Evolutionary conservation across 1,139 yeast genomes (phyloP), one percentile per base, ranked within the genome.

Genomic region (Saccharomyces hybrid): DNA sequence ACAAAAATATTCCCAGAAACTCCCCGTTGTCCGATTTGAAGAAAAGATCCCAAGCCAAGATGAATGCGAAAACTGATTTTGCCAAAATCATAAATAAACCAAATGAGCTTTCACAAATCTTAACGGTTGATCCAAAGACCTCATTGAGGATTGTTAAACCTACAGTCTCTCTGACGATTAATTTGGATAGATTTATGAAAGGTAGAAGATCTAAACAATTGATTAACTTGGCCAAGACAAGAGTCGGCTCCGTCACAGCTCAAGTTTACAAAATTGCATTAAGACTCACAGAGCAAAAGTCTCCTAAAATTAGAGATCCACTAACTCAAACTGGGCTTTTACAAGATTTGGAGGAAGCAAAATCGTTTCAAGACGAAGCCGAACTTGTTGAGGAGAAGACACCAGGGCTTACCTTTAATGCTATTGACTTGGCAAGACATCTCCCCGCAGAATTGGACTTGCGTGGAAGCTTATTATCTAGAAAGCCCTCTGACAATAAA

Each of bases 171-270:
- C 72, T 90, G 13, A 75, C 84, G 1, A 77, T 90, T 62, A 85
- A 84, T 63, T 76, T 86, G 55, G 78, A 80, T 34, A 75, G 95
- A 60, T 89, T 80, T 64, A 76, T 86, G 55, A 85, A 89, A 62
- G 72, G 80, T 48, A 76, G 84, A 63, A 78, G 97, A 59, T 78
- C 86, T 14, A 71, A 74, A 46, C 86, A 86, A 57, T 75, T 93
- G 29, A 80, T 76, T 1, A 80, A 80, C 46, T 76, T 87, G 52
- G 88, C 85, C 20, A 76, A 77, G 46, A 83, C 85, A 50, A 77
- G 91, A 56, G 72, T 90, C 49, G 99, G 99, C 5, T 70, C 77
- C 11, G 70, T 85, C 2, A 76, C 95, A 0, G 79, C 95, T 0
- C 73, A 76, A 51, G 77, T 95, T 6, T 93, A 86, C 66, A 76